Base-by-base conservation (phyloP, 805 yeast genomes). In the Metschnikowia proteae region DNA sequence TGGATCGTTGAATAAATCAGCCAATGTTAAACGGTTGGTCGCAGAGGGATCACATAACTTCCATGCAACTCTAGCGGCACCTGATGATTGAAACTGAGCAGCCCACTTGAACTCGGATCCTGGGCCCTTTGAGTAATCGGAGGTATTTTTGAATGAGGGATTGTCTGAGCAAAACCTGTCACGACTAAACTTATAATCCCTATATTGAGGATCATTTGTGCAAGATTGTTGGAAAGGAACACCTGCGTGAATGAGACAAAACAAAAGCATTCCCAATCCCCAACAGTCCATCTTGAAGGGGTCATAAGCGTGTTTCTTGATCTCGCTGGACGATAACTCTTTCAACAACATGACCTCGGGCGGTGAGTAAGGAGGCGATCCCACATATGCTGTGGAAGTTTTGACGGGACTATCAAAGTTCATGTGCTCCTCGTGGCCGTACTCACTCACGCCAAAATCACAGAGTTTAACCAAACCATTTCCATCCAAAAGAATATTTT, bases 301-400 rank as follows among this genome's bases (percentile, higher is more conserved):
- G 60, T 84, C 80, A 65, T 81, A 83, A 4, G 76, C 64, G 70
- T 70, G 60, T 55, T 63, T 63, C 64, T 70, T 66, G 47, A 60
- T 37, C 49, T 70, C 74, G 3, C 58, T 37, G 31, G 53, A 48
- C 13, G 68, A 58, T 50, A 64, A 45, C 34, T 69, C 76, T 50
- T 71, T 74, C 53, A 79, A 68, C 27, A 67, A 62, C 78, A 81
- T 76, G 11, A 85, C 87, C 64, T 86, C 94, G 1, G 95, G 94
- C 4, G 92, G 82, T 9, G 84, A 80, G 63, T 84, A 86, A 1
- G 94, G 94, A 3, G 94, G 88, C 0, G 91, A 84, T 1, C 95
- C 94, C 38, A 85, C 84, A 62, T 78, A 76, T 1, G 80, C 69
- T 37, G 75, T 68, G 56, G 76, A 65, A 30, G 59, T 41, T 43